Conservation (phyloP, 371 early-diverging fungal species). For the Dinochytrium kinnereticum region DNA sequence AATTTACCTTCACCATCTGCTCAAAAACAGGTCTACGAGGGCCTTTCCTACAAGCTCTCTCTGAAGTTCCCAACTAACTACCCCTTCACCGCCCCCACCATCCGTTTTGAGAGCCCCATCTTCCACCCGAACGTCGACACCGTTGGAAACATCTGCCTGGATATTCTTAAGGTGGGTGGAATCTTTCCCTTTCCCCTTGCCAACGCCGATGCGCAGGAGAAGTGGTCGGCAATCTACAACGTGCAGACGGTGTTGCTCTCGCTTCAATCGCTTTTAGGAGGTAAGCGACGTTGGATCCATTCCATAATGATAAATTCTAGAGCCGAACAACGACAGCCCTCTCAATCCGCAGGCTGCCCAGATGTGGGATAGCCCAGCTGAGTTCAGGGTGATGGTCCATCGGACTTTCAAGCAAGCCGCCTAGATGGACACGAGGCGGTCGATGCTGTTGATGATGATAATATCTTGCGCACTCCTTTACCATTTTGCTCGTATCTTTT, state of each 20-base stretch:
- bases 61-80: conserved; percentile 67
- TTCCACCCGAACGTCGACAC: conserved; percentile 76
- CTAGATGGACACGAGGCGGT: no score
- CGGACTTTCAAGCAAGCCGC: conserved; percentile 19
- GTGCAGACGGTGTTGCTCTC: conserved; percentile 70
- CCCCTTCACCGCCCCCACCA: conserved; percentile 66
- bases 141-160: conserved; percentile 69
- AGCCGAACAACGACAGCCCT: conserved; percentile 71
- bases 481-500: no score
- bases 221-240: conserved; percentile 76
- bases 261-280: conserved; percentile 67
- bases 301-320: conserved; percentile 41
- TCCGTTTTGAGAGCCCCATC: conserved; percentile 63
- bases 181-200: background rate
- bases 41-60: conserved; percentile 64
- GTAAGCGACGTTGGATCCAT: conserved; percentile 27
- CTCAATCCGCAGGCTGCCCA: conserved; percentile 66
- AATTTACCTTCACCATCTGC: no score
- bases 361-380: conserved; percentile 58
- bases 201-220: conserved; percentile 50
- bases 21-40: conserved; percentile 54
- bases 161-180: conserved; percentile 66
- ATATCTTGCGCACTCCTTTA: no score
- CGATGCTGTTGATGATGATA: background rate
- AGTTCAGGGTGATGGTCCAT: conserved; percentile 31